Evolutionary conservation across 2,329 filamentous ascomycete species (phyloP), one percentile per base, ranked within the genome.

Genomic region (Calonectria leucothoes): DNA sequence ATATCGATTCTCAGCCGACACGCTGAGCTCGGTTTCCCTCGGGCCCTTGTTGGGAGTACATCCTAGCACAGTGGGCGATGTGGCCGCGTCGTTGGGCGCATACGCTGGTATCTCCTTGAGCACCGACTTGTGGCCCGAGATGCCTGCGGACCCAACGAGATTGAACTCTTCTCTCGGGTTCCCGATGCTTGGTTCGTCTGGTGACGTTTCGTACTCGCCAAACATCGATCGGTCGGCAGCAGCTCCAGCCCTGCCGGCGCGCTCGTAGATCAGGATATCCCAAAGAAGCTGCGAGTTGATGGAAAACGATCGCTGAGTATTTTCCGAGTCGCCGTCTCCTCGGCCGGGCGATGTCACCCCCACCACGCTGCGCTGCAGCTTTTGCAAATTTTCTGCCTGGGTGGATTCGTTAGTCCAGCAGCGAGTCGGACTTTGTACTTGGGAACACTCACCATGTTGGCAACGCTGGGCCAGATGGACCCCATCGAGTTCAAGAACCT

Each of bases 71-170:
- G n/a, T 61, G 15, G 66, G 52, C 23, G 64, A 52, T 11, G 71
- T 49, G 0, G 39, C 61, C 4, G 75, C 74, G 6, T 82, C 80
- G 27, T 83, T 80, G 17, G 84, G 84, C 1, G 84, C 82, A 61
- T 84, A 85, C 0, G 80, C 82, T 0, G 82, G 81, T 20, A 79
- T 80, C 23, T 85, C 80, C 27, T 81, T 77, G 0, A 82, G 35
- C 4, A 59, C 83, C 1, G 83, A 79, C 59, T 83, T 84, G 75
- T 86, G 84, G 0, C 82, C 83, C 3, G 82, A 83, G 7, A 86
- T 84, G 2, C 84, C 83, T 12, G 82, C 82, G 0, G 83, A 85
- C 10, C 84, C 84, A 35, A 86, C 82, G 3, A 86, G 78, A 25
- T 82, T 77, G 33, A 83, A 68, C 14, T 68, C 83, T 1, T 79